Evolutionary conservation across 2,329 filamentous ascomycete species (phyloP).

Genomic region (Stenocarpella maydis): DNA sequence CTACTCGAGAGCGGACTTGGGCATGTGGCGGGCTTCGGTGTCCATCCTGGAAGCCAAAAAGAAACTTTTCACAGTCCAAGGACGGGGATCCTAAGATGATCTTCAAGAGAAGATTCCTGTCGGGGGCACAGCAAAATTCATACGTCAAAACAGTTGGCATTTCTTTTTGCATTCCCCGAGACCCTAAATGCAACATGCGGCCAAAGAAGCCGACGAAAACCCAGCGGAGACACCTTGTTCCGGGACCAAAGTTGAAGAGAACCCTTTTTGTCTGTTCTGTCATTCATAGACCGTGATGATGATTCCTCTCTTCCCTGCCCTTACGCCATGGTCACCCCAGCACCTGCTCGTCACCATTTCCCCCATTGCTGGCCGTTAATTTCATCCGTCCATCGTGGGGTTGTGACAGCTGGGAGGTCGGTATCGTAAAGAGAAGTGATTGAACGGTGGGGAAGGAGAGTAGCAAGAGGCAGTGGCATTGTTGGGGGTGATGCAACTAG

Average conservation of each 20-base stretch:
- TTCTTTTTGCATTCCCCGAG: slow-evolving; percentile 34
- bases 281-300: slow-evolving; percentile 34
- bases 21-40: too few species aligned
- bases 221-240: slow-evolving; percentile 35
- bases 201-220: slow-evolving; percentile 32
- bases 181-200: slow-evolving; percentile 35
- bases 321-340: slow-evolving; percentile 26
- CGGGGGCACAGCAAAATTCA: not conserved
- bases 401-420: slow-evolving; percentile 37
- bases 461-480: slow-evolving; percentile 34
- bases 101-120: too few species aligned
- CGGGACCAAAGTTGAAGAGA: slow-evolving; percentile 28
- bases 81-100: not conserved
- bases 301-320: slow-evolving; percentile 27
- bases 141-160: slow-evolving; percentile 34
- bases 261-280: slow-evolving; percentile 29
- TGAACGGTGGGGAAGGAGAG: slow-evolving; percentile 39
- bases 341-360: not conserved
- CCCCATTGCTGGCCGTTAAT: slow-evolving; percentile 25
- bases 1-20: too few species aligned
- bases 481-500: slow-evolving; percentile 71
- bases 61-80: not conserved
- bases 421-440: slow-evolving; percentile 29
- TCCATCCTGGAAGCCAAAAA: too few species aligned
- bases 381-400: slow-evolving; percentile 29